Conservation (phyloP, 352 stramenopile genomes). For the Globisporangium echinulatum region DNA sequence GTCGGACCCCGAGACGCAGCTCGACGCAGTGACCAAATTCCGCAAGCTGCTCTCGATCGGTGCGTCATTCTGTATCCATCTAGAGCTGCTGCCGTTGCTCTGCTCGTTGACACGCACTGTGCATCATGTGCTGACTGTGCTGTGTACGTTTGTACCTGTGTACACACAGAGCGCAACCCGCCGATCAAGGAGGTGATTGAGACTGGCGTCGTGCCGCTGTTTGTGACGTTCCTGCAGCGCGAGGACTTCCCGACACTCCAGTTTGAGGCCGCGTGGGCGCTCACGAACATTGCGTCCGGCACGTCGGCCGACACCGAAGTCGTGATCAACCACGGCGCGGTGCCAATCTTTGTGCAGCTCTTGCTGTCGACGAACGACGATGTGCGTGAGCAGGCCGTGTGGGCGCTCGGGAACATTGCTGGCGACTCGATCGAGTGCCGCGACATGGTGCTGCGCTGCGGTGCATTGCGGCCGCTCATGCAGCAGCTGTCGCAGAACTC, state of each 20-base stretch:
- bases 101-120: conserved; percentile 1
- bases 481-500: conserved; percentile 88
- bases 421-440: conserved; percentile 96
- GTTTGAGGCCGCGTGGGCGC: conserved; percentile 99
- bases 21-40: conserved; percentile 98
- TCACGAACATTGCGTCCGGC: conserved; percentile 99
- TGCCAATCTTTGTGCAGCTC: conserved; percentile 96
- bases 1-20: conserved; percentile 86
- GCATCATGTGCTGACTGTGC: conserved; percentile 9
- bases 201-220: conserved; percentile 95
- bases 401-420: conserved; percentile 99
- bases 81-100: no score
- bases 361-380: conserved; percentile 96
- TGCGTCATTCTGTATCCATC: conserved; percentile 21
- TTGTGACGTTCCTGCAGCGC: conserved; percentile 97
- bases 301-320: conserved; percentile 97
- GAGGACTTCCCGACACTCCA: conserved; percentile 92
- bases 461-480: conserved; percentile 94
- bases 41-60: conserved; percentile 97
- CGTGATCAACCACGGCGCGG: conserved; percentile 95
- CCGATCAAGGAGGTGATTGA: conserved; percentile 99
- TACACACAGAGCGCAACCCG: conserved; percentile 91
- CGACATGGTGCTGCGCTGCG: conserved; percentile 93
- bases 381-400: conserved; percentile 95
- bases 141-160: neutral